Percentiles rank a stretch among this genome's conserved stretches.
phyloP scores from a whole-genome alignment of 1,139 yeast genomes.

The Suhomyces maxii region DNA sequence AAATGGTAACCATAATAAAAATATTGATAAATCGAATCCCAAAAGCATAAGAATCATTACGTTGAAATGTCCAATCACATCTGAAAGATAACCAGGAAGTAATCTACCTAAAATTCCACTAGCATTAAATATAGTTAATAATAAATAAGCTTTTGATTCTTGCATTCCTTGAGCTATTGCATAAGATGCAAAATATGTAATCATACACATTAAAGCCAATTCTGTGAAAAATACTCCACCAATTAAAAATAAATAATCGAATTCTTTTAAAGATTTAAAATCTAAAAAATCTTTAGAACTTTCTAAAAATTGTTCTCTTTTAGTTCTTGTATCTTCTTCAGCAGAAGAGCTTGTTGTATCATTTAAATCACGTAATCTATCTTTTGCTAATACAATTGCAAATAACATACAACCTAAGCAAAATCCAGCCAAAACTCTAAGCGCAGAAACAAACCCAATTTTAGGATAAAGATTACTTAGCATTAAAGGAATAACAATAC shows the following conservation, averaged over 20 bases:
- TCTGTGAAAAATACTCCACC: constrained; percentile 50
- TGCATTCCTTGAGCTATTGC: constrained; percentile 42
- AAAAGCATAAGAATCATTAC: constrained; percentile 38
- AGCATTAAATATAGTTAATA: constrained; percentile 42
- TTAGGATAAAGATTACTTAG: constrained; percentile 30
- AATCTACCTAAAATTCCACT: constrained; percentile 41
- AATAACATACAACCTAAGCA: constrained; percentile 30
- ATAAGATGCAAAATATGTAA: constrained; percentile 46
- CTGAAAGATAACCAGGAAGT: constrained; percentile 41
- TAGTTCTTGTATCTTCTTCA: constrained; percentile 5
- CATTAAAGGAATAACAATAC: constrained; percentile 36
- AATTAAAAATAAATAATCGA: constrained; percentile 28
- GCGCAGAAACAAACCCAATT: constrained; percentile 39
- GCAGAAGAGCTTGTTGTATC: not conserved
- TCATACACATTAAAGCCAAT: constrained; percentile 50
- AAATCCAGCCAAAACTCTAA: constrained; percentile 35
- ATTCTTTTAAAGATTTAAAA: constrained; percentile 25
- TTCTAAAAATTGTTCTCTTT: constrained; percentile 2
- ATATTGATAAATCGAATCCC: constrained; percentile 32
- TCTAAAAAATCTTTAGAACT: constrained; percentile 22
- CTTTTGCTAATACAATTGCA: constrained; percentile 41
- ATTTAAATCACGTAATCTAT: constrained; percentile 18
- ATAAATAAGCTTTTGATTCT: constrained; percentile 36
- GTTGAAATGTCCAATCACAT: constrained; percentile 39
- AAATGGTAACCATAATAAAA: constrained; percentile 42